A percentile compares a stretch with the other conserved stretches of the same genome.
Evolutionary conservation across 176 grass and related monocot species (phyloP).

Genomic region (Alopecurus myosuroides): DNA sequence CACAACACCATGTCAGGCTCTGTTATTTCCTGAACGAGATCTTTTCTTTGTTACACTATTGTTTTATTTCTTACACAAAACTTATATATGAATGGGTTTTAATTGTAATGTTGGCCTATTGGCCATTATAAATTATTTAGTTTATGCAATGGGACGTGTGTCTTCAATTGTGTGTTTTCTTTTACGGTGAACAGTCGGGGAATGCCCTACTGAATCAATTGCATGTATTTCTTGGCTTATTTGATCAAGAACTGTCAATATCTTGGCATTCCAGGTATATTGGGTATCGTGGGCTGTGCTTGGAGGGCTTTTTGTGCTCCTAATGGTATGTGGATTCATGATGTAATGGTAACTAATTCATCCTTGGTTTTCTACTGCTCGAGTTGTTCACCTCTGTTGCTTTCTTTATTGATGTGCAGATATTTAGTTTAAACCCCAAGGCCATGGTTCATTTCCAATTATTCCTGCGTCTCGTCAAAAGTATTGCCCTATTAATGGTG

Average conservation of each 20-base stretch:
- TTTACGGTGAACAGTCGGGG: neutral
- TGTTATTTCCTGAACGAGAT: neutral
- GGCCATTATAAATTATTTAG: neutral
- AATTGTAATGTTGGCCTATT: neutral
- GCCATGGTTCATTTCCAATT: constrained; percentile 93
- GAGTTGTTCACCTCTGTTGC: neutral
- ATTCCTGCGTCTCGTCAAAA: constrained; percentile 71
- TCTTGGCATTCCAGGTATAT: constrained; percentile 61
- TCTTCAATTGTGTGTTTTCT: neutral
- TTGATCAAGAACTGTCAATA: neutral
- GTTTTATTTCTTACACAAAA: neutral
- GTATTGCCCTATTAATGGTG: constrained; percentile 65
- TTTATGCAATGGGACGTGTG: neutral
- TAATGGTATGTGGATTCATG: constrained; percentile 47
- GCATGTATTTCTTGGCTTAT: neutral
- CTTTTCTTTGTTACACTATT: neutral
- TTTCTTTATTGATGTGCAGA: constrained; percentile 42
- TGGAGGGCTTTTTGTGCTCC: constrained; percentile 63
- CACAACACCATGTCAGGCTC: neutral
- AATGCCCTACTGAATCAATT: neutral
- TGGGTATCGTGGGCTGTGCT: constrained; percentile 84
- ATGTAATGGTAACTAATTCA: constrained; percentile 13
- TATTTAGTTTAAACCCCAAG: constrained; percentile 86
- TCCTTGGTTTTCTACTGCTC: neutral
- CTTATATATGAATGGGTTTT: neutral